These are phyloP conservation scores for Lippia alba DNA, from an alignment of 305 asterid genomes.

Conservation along the genomic window DNA sequence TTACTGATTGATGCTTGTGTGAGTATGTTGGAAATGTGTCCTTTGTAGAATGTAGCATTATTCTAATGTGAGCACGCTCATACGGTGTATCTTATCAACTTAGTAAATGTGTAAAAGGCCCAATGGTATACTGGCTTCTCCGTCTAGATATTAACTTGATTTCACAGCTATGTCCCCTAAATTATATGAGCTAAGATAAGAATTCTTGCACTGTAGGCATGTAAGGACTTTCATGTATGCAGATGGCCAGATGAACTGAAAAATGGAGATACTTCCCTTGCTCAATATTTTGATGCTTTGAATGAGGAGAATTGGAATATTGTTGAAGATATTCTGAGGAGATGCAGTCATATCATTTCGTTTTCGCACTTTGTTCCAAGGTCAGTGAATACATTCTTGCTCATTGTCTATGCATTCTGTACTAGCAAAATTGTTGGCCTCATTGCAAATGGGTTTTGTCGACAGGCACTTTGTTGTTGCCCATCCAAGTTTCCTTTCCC, in stretches of 20 bases:
- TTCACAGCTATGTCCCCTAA: background rate
- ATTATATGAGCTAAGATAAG: conserved; percentile 29
- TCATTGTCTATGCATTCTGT: conserved; percentile 3
- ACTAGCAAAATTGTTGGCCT: background rate
- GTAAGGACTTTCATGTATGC: conserved; percentile 89
- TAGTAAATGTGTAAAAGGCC: conserved; percentile 9
- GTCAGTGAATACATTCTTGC: conserved; percentile 45
- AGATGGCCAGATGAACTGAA: conserved; percentile 75
- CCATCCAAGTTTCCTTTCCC: background rate
- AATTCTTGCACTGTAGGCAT: conserved; percentile 57
- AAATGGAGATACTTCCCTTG: conserved; percentile 67
- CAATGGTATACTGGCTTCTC: conserved; percentile 14
- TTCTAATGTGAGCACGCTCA: background rate
- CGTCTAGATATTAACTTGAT: background rate
- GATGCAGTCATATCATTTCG: conserved; percentile 64
- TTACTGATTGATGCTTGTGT: conserved; percentile 8
- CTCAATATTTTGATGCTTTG: conserved; percentile 74
- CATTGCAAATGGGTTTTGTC: background rate
- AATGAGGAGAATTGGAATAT: conserved; percentile 58
- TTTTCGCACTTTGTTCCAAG: conserved; percentile 91
- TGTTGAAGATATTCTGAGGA: conserved; percentile 59
- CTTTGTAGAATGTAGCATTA: background rate
- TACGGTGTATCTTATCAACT: background rate
- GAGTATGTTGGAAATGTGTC: conserved; percentile 23
- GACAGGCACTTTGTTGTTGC: background rate